Base-by-base conservation (phyloP, 225 moss, liverwort and hornwort species). In the Neckera pumila region DNA sequence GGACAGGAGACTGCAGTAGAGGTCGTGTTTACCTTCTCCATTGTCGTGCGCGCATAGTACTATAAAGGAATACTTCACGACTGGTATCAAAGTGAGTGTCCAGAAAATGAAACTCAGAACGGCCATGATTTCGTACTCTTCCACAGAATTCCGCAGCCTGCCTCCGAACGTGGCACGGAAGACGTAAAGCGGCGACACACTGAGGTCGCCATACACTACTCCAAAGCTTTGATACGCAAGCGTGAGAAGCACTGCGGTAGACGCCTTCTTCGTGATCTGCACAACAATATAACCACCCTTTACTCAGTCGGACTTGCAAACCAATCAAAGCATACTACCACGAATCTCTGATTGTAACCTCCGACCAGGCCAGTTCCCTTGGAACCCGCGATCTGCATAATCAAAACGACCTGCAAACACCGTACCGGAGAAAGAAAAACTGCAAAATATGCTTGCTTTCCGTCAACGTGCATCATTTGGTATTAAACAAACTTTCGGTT, bases 211-310 rank as follows among this genome's bases (percentile, higher is more conserved):
- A 76, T 98, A 98, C 3, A 98, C 98, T 57, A 98, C 96, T 80
- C 97, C 97, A 67, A 96, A 94, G 86, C 98, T 98, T 86, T 98
- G 98, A 75, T 96, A 98, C 42, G 98, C 95, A 51, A 97, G 95
- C 45, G 93, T 95, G 17, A 97, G 91, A 76, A 95, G 79, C 81
- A 92, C 92, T 43, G 90, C 82, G 67, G 66, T 59, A 43, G 96
- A 91, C 36, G 82, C 89, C 84, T 85, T 93, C 87, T 88, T 88
- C 79, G n/a, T 66, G 69, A 72, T 85, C 92, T 90, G 93, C 90
- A 90, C 27, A 78, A 57, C 74, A 76, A 79, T 28, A 42, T 12
- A 21, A 56, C 40, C 81, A 66, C 27, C 38, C 56, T 45, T 17
- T 69, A 79, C 59, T 85, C 59, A 80, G 57, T 42, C 71, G 14